Conservation (phyloP, 2,329 filamentous ascomycete species). For the Alternaria brassicae region DNA sequence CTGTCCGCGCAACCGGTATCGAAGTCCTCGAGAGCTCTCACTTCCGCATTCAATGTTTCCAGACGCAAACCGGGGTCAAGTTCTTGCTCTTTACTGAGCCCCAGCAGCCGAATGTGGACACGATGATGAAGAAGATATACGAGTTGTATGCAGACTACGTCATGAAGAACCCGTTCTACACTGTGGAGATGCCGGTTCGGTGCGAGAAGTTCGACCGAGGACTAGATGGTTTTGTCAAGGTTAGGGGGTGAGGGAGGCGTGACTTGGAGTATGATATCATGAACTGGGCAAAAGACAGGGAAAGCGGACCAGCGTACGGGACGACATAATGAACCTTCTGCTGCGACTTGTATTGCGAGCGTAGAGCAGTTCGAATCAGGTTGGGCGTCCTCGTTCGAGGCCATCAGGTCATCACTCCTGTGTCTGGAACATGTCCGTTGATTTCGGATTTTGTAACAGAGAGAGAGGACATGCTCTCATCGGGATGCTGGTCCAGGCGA, state of each 20-base stretch:
- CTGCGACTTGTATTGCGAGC: not conserved
- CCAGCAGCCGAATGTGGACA: conserved; percentile 84
- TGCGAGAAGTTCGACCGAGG: conserved; percentile 95
- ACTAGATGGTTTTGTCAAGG: conserved; percentile 78
- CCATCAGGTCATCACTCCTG: not conserved
- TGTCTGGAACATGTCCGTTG: not conserved
- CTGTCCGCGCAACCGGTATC: conserved; percentile 70
- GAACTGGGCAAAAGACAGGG: not conserved
- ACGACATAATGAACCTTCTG: not conserved
- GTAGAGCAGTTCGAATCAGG: not conserved
- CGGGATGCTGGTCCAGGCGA: not conserved
- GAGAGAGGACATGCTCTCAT: not conserved
- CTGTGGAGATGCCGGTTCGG: conserved; percentile 94
- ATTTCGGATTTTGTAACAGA: not conserved
- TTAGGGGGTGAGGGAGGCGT: conserved; percentile 37
- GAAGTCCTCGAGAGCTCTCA: conserved; percentile 94
- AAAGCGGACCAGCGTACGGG: not conserved
- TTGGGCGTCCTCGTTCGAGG: not conserved
- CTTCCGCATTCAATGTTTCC: conserved; percentile 96
- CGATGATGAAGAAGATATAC: conserved; percentile 83
- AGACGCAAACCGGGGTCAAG: conserved; percentile 91
- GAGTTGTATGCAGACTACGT: conserved; percentile 96
- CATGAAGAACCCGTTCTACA: conserved; percentile 99
- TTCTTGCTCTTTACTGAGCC: conserved; percentile 95
- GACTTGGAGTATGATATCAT: not conserved